These are phyloP conservation scores for Vitis hybrid DNA, from an alignment of 177 flowering plant genomes.

Conservation along the genomic window DNA sequence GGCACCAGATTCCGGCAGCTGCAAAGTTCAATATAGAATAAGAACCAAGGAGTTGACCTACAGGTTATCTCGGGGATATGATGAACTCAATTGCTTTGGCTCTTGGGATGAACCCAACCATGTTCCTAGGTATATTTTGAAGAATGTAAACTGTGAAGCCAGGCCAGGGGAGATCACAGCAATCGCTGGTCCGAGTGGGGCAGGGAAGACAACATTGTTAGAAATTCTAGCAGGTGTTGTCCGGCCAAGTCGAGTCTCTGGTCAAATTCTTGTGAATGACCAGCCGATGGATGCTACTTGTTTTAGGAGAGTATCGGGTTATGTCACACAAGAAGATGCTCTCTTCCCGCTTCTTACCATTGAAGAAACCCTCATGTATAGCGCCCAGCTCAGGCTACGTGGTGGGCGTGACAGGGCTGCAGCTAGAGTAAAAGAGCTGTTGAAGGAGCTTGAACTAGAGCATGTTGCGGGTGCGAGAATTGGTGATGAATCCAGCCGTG, in stretches of 20 bases:
- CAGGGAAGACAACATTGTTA: slow-evolving; percentile 75
- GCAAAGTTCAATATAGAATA: slow-evolving; percentile 37
- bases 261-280: slow-evolving; percentile 58
- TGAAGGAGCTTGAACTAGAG: slow-evolving; percentile 72
- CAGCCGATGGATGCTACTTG: slow-evolving; percentile 35
- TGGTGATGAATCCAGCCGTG: slow-evolving; percentile 37
- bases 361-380: slow-evolving; percentile 73
- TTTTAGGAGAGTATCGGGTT: slow-evolving; percentile 61
- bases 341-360: slow-evolving; percentile 81
- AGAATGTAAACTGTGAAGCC: slow-evolving; percentile 59
- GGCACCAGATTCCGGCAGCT: slow-evolving; percentile 33
- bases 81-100: slow-evolving; percentile 17
- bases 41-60: slow-evolving; percentile 56
- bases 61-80: slow-evolving; percentile 20
- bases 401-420: slow-evolving; percentile 37
- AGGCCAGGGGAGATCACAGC: slow-evolving; percentile 70
- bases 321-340: slow-evolving; percentile 77
- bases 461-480: slow-evolving; percentile 54
- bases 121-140: slow-evolving; percentile 38
- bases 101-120: slow-evolving; percentile 12
- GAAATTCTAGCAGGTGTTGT: slow-evolving; percentile 64
- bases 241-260: slow-evolving; percentile 32
- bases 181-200: slow-evolving; percentile 92
- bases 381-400: slow-evolving; percentile 61
- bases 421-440: slow-evolving; percentile 41